Percentiles rank a stretch among this genome's conserved stretches.
phyloP scores from a whole-genome alignment of 257 asterid species.

The Euphrasia confusa region DNA sequence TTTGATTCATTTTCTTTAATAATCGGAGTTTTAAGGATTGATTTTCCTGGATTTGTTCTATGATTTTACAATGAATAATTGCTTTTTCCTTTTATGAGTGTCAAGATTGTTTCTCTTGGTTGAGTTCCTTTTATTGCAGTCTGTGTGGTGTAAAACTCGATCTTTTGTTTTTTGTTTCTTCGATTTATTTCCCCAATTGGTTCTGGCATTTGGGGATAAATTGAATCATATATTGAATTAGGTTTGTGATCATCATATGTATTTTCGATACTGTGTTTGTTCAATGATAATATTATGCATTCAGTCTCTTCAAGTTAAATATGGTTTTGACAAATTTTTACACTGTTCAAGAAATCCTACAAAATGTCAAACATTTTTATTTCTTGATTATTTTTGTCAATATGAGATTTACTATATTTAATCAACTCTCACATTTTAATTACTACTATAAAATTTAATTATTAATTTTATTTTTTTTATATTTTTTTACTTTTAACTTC shows the following conservation, averaged over 20 bases:
- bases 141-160: background rate
- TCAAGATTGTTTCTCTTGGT: background rate
- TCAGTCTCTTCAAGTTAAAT: too few species aligned
- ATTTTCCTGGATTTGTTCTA: background rate
- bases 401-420: too few species aligned
- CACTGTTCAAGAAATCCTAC: too few species aligned
- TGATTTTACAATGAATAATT: background rate
- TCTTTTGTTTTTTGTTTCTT: background rate
- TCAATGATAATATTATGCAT: too few species aligned
- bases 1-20: background rate
- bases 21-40: background rate
- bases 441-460: too few species aligned
- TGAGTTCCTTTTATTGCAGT: background rate
- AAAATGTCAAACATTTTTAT: too few species aligned
- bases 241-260: background rate
- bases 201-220: background rate
- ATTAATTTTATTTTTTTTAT: too few species aligned
- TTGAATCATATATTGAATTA: background rate
- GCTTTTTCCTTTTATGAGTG: slow-evolving; percentile 12
- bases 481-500: too few species aligned
- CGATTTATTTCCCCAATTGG: background rate
- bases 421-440: too few species aligned
- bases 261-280: too few species aligned
- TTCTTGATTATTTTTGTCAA: too few species aligned
- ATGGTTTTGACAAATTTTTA: too few species aligned